Evolutionary conservation across 1,284 basidiomycete genomes (phyloP), one percentile per base, ranked within the genome.

Genomic region (Meripilus lineatus): DNA sequence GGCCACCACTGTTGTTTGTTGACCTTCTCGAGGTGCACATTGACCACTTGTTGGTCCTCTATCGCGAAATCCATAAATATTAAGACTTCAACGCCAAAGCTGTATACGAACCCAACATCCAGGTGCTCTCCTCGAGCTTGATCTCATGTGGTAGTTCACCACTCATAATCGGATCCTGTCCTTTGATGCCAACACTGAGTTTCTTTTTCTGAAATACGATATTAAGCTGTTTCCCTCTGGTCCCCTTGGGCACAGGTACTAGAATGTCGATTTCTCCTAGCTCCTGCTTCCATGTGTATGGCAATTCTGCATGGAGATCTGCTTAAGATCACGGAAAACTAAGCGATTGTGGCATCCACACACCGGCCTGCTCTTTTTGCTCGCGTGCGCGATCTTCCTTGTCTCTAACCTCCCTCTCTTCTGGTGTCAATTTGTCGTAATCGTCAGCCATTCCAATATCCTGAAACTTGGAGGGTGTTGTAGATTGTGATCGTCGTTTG

Each of bases 1-100:
- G 93, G 90, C 96, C 96, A 99, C 96, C 96, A 99, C 45, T 89
- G 81, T 65, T 86, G 80, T 55, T 84, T 68, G 66, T 93, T 91
- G 44, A 87, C 56, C 64, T 96, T 96, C 64, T 96, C 93, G 28
- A 96, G 75, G 58, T 93, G 89, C 44, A 95, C 74, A 24, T 79
- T 68, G 39, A 95, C 69, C 8, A 68, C 67, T 50, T 83, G 70
- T 50, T 83, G 81, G 61, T 95, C 93, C 72, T 93, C 92, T 94
- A n/a, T n/a, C n/a, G n/a, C n/a, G 55, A 13, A 45, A 22, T 15
- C 17, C 23, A n/a, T 11, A 48, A n/a, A 14, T 25, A 11, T 18
- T 40, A 21, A 38, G 51, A 46, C 34, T 21, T n/a, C 10, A 32
- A 26, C n/a, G 30, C 30, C 23, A 23, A 22, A 25, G 3, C 5